Base-by-base conservation (phyloP, 345 rosid species). In the Aquilaria malaccensis region DNA sequence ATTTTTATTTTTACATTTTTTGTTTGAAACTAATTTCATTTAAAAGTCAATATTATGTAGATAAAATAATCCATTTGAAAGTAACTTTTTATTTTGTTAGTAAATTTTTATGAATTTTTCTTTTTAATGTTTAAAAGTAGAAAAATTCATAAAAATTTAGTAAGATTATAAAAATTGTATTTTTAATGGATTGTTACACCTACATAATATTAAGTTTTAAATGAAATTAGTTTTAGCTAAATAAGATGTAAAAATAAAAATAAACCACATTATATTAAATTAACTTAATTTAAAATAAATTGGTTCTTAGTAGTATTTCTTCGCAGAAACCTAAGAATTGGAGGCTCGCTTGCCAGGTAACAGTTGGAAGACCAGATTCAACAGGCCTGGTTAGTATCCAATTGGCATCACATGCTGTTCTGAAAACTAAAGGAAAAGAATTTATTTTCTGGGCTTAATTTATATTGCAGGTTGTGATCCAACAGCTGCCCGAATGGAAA, bases 401-500 rank as follows among this genome's bases (percentile, higher is more conserved):
- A 78, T 62, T 47, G 57, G 63, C 31, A 11, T 5, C 48, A 33
- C 32, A 9, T n/a, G 48, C 29, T 7, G 1, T 50, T 6, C 4
- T 11, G 22, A 31, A 13, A 49, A 54, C 10, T 47, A 32, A 2
- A n/a, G 11, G n/a, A 5, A 52, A 30, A 22, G n/a, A 30, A 45
- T 14, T 4, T 32, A 50, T 12, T 59, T 9, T 2, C 31, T 55
- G 32, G 49, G 45, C 13, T 15, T 37, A 15, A 32, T 22, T 11
- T 47, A 41, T 53, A 47, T 60, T 59, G 81, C 81, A 87, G 98
- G 81, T 92, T 49, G 88, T 86, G 37, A 76, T 92, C 62, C 98
- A 92, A 62, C 96, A 89, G 61, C 70, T 92, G 63, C 96, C 96
- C 9, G 98, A 92, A 67, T 89, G 98, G 98, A 92, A 92, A 73